Evolutionary conservation across 2,329 filamentous ascomycete genomes (phyloP).

Genomic region (Lasiodiplodia theobromae): DNA sequence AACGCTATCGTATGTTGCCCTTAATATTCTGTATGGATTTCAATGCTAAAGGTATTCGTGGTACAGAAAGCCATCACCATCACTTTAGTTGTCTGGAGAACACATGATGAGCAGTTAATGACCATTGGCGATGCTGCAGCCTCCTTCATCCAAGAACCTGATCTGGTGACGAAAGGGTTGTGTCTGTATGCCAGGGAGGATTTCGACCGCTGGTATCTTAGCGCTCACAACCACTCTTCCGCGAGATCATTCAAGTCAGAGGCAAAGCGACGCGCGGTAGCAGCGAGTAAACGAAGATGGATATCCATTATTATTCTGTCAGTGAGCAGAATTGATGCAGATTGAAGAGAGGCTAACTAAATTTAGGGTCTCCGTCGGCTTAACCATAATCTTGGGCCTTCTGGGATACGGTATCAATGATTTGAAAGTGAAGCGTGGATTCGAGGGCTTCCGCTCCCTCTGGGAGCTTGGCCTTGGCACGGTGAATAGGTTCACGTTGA

Average conservation of each 20-base stretch:
- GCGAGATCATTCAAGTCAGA: not conserved
- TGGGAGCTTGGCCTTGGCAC: not conserved
- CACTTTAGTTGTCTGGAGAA: not conserved
- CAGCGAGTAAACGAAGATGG: conserved; percentile 1
- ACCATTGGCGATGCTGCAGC: conserved; percentile 37
- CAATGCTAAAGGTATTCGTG: not conserved
- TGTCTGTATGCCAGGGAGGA: not conserved
- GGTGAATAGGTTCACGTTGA: not conserved
- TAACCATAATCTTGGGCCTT: not conserved
- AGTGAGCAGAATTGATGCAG: not conserved
- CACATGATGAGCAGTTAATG: conserved; percentile 31
- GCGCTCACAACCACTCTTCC: not conserved
- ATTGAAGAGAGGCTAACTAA: not conserved
- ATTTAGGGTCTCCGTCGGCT: not conserved
- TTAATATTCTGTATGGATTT: too few species aligned
- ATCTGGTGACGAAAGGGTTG: not conserved
- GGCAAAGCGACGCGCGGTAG: not conserved
- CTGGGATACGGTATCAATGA: not conserved
- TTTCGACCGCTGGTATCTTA: not conserved
- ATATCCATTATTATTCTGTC: not conserved
- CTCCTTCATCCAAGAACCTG: conserved; percentile 32
- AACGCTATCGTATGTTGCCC: not conserved
- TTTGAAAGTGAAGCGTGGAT: not conserved
- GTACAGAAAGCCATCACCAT: not conserved
- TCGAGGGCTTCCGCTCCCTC: not conserved